A percentile compares a stretch with the other conserved stretches of the same genome.
These are phyloP conservation scores for Aspergillus brunneoviolaceus DNA, from an alignment of 2,329 filamentous ascomycete genomes.

Conservation along the genomic window DNA sequence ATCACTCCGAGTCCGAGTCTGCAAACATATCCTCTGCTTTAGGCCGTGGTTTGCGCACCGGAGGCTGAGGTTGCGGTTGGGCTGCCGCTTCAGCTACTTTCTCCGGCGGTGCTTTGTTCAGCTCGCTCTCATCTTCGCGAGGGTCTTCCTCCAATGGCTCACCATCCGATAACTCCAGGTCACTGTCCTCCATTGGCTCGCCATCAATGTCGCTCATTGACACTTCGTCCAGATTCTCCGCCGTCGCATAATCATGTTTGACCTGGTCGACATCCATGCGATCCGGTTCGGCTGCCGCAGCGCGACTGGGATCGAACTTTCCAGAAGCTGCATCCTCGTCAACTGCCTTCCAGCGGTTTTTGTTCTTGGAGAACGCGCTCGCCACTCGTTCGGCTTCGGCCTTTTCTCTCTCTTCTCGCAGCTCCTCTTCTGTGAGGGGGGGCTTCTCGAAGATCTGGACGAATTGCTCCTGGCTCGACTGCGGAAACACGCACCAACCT, in stretches of 20 bases:
- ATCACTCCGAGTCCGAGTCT: slow-evolving; percentile 62
- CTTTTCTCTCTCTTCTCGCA: slow-evolving; percentile 45
- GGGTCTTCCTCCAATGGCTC: slow-evolving; percentile 49
- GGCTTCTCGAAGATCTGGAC: slow-evolving; percentile 70
- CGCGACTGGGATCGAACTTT: slow-evolving; percentile 30
- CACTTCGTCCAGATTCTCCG: slow-evolving; percentile 44
- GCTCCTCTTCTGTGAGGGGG: slow-evolving; percentile 53
- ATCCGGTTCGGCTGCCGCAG: slow-evolving; percentile 26
- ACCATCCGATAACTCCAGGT: slow-evolving; percentile 52
- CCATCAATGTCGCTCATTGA: slow-evolving; percentile 47
- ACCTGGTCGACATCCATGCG: slow-evolving; percentile 36
- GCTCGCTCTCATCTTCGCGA: slow-evolving; percentile 30
- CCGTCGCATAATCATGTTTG: slow-evolving; percentile 39
- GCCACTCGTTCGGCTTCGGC: slow-evolving; percentile 41
- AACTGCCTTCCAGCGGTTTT: slow-evolving; percentile 49
- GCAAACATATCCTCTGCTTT: slow-evolving; percentile 87
- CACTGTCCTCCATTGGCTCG: slow-evolving; percentile 48
- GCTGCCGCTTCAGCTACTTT: slow-evolving; percentile 23
- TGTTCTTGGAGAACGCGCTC: slow-evolving; percentile 40
- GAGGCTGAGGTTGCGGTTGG: slow-evolving; percentile 31
- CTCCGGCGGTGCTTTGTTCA: slow-evolving; percentile 22
- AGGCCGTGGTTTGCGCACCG: slow-evolving; percentile 60
- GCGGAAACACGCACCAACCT: slow-evolving; percentile 66
- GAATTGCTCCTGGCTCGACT: slow-evolving; percentile 70
- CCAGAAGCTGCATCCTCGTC: slow-evolving; percentile 41